Percentiles rank a stretch among this genome's conserved stretches.
Evolutionary conservation across 495 filamentous ascomycete species (phyloP).

Genomic region (Lentithecium fluviatile): DNA sequence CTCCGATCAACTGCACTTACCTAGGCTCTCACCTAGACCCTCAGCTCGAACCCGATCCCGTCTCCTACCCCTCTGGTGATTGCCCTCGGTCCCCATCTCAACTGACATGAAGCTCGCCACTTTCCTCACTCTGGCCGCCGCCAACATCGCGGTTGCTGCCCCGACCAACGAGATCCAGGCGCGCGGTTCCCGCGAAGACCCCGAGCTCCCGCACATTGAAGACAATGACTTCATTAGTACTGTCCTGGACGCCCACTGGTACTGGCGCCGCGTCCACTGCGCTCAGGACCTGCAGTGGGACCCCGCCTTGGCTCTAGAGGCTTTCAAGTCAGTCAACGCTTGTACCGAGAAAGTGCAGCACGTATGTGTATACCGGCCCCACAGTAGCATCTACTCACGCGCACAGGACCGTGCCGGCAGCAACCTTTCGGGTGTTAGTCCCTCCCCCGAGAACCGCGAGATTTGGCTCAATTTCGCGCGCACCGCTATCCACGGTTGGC

Average conservation of each 20-base stretch:
- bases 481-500: slow-evolving; percentile 18
- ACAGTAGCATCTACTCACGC: neutral
- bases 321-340: slow-evolving; percentile 14
- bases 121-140: slow-evolving; percentile 16
- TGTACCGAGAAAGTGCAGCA: slow-evolving; percentile 22
- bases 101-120: slow-evolving; percentile 25
- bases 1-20: slow-evolving; percentile 26
- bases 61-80: neutral
- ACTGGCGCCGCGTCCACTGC: slow-evolving; percentile 25
- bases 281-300: slow-evolving; percentile 30
- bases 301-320: slow-evolving; percentile 8
- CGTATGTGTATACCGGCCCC: neutral
- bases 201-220: slow-evolving; percentile 9
- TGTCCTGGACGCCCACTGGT: slow-evolving; percentile 29
- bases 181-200: neutral
- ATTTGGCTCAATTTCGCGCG: slow-evolving; percentile 17
- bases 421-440: slow-evolving; percentile 21
- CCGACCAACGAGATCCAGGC: neutral
- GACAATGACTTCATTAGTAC: slow-evolving; percentile 22
- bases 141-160: slow-evolving; percentile 10
- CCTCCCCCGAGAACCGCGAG: slow-evolving; percentile 14
- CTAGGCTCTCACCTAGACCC: neutral
- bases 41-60: neutral
- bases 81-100: neutral
- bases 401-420: slow-evolving; percentile 21